Evolutionary conservation across 1,284 basidiomycete species (phyloP).

Genomic region (Marasmius sp.): DNA sequence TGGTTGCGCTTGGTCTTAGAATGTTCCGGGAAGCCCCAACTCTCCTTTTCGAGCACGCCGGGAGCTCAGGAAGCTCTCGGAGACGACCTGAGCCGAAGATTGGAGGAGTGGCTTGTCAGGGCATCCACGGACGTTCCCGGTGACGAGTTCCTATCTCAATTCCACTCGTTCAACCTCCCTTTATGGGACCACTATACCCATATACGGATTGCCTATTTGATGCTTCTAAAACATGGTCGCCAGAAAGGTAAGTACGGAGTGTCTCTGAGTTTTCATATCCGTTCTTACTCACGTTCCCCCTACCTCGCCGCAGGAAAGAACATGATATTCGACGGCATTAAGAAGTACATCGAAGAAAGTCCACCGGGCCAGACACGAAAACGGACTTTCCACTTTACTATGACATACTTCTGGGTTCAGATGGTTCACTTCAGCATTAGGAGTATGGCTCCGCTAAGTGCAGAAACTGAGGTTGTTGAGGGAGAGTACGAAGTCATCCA

Average conservation of each 20-base stretch:
- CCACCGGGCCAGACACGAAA: conserved; percentile 27
- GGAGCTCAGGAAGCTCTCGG: conserved; percentile 13
- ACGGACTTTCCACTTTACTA: conserved; percentile 40
- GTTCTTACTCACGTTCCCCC: not conserved
- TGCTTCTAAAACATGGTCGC: conserved; percentile 35
- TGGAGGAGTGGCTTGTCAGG: conserved; percentile 33
- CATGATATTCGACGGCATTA: conserved; percentile 37
- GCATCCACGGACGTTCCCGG: conserved; percentile 26
- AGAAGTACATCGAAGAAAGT: conserved; percentile 36
- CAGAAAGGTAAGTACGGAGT: conserved; percentile 34
- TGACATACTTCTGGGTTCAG: conserved; percentile 48
- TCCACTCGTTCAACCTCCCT: conserved; percentile 30
- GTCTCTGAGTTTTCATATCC: not conserved
- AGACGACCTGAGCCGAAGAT: conserved; percentile 25
- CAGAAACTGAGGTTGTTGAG: not conserved
- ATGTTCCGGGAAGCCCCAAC: conserved; percentile 13
- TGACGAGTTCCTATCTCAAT: conserved; percentile 32
- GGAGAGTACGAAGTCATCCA: not conserved
- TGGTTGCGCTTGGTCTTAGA: conserved; percentile 33
- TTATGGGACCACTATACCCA: conserved; percentile 45
- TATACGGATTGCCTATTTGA: conserved; percentile 37
- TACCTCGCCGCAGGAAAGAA: conserved; percentile 31
- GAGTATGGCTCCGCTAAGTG: conserved; percentile 22
- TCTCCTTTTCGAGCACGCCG: conserved; percentile 1
- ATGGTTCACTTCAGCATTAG: conserved; percentile 43